phyloP scores from a whole-genome alignment of 306 rosid genomes.

The Vigna radiata region DNA sequence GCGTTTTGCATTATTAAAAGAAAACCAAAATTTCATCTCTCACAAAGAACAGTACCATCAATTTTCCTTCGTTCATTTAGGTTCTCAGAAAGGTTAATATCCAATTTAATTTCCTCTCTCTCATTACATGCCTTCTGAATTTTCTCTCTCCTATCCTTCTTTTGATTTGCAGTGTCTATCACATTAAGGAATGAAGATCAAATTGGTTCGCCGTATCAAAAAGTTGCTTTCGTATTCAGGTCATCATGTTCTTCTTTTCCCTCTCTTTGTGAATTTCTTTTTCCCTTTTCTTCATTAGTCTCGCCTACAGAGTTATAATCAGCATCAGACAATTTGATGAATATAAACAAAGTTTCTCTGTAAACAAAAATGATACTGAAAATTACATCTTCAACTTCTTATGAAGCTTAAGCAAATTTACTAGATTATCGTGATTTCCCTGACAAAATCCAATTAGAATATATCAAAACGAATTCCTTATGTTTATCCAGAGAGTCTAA shows the following conservation, averaged over 20 bases:
- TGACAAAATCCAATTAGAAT: neutral
- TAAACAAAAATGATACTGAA: neutral
- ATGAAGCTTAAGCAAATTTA: neutral
- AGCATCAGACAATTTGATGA: neutral
- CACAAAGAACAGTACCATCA: conserved; percentile 1
- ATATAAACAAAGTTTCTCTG: neutral
- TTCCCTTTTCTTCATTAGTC: neutral
- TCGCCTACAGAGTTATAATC: neutral
- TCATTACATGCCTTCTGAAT: neutral
- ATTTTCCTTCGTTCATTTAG: conserved; percentile 4
- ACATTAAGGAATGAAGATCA: conserved; percentile 50
- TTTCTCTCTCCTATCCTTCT: neutral
- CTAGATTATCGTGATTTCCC: neutral
- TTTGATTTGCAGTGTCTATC: conserved; percentile 26
- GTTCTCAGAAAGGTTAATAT: conserved; percentile 1
- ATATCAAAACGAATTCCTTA: too few relatives aligned
- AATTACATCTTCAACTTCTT: neutral
- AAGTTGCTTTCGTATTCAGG: conserved; percentile 53
- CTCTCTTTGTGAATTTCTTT: neutral
- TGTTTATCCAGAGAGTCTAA: too few relatives aligned
- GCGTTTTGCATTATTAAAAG: conserved; percentile 30
- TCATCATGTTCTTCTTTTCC: conserved; percentile 21
- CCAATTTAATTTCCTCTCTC: neutral
- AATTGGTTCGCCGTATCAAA: conserved; percentile 43
- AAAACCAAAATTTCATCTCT: neutral